Evolutionary conservation across 371 early-diverging fungal genomes (phyloP).

Genomic region (Mortierella sp.): DNA sequence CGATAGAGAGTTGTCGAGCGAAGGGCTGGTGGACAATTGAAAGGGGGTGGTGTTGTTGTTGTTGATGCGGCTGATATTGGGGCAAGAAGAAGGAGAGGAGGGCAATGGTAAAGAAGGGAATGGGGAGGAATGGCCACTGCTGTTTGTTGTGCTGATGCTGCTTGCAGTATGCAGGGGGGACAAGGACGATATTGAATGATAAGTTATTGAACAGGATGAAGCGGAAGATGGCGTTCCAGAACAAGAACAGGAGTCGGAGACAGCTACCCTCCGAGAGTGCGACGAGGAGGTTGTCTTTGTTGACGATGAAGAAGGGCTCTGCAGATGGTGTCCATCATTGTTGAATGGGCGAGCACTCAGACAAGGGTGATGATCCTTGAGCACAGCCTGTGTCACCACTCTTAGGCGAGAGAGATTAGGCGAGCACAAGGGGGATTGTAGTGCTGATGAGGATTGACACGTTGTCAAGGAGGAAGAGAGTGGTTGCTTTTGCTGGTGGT

Average conservation of each 20-base stretch:
- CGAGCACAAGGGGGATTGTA: neutral
- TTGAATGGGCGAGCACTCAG: neutral
- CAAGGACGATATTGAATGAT: neutral
- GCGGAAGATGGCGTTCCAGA: neutral
- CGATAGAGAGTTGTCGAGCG: slow-evolving; percentile 15
- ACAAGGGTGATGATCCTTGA: slow-evolving; percentile 17
- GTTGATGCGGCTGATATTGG: neutral
- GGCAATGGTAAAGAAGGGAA: slow-evolving; percentile 2
- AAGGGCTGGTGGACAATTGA: neutral
- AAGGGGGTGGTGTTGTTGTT: neutral
- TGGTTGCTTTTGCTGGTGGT: neutral
- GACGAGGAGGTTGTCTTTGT: neutral
- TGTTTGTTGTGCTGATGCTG: neutral
- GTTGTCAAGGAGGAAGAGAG: slow-evolving; percentile 1
- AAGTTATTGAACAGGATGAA: neutral
- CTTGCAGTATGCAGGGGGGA: slow-evolving; percentile 7
- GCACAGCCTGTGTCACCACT: slow-evolving; percentile 26
- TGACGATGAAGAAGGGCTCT: neutral
- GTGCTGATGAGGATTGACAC: neutral
- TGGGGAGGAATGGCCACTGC: slow-evolving; percentile 4
- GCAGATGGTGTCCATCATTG: neutral
- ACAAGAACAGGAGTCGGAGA: neutral
- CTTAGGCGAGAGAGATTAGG: slow-evolving; percentile 14
- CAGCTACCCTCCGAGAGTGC: neutral
- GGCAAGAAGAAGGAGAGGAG: neutral